phyloP scores from a whole-genome alignment of 805 yeast species.

The Yarrowia yakushimensis region DNA sequence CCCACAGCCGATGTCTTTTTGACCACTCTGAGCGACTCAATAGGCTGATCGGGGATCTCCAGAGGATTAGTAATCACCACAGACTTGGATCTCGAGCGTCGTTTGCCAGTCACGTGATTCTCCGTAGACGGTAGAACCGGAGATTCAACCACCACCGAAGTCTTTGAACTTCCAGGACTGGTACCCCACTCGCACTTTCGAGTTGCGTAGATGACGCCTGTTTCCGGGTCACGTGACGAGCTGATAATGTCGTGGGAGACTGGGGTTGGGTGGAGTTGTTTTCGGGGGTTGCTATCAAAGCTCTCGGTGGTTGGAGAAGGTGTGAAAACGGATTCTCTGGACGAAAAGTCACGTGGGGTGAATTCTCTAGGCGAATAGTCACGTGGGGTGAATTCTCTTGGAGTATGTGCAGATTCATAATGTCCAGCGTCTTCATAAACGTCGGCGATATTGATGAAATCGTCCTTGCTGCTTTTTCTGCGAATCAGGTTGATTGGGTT shows the following conservation, averaged over 20 bases:
- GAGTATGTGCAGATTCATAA: neutral
- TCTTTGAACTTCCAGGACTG: neutral
- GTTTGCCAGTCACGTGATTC: neutral
- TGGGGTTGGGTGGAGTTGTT: neutral
- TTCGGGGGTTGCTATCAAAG: neutral
- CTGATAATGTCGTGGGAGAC: constrained; percentile 11
- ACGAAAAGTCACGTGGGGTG: neutral
- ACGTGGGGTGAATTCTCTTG: neutral
- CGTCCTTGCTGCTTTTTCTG: neutral
- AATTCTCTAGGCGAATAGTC: neutral
- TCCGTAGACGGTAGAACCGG: neutral
- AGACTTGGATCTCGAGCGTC: neutral
- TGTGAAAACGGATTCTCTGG: neutral
- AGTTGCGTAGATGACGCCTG: constrained; percentile 14
- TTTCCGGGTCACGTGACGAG: constrained; percentile 4
- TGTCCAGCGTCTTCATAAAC: neutral
- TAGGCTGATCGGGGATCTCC: neutral
- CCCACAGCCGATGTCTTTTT: neutral
- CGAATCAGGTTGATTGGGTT: constrained; percentile 13
- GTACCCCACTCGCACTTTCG: constrained; percentile 11
- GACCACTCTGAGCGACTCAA: neutral
- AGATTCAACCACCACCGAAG: neutral
- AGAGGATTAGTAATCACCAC: neutral
- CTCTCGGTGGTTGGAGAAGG: neutral
- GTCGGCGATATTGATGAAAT: constrained; percentile 1